Evolutionary conservation across 352 stramenopile genomes (phyloP), one percentile per base, ranked within the genome.

Genomic region (Phytophthora aleatoria): DNA sequence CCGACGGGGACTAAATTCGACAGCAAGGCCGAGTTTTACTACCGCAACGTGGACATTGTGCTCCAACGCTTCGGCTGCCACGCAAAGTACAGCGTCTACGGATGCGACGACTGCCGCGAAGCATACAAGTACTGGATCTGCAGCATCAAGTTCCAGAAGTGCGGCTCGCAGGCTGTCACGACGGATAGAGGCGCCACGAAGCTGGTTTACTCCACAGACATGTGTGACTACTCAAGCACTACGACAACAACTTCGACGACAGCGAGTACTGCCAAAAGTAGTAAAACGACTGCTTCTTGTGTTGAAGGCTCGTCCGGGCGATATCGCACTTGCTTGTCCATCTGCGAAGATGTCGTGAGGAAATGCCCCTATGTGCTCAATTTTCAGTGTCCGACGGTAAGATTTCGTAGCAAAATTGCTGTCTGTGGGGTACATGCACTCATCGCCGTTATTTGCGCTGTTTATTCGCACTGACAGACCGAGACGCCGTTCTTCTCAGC

Each of bases 61-160:
- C 73, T 95, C 28, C 81, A 89, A 61, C 83, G 85, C 38, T 95
- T 95, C 60, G 85, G 85, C 1, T 95, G 87, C 45, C 83, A 89
- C 55, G 81, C 73, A 43, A 87, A 85, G 58, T 95, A 94, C 69
- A 90, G 79, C 35, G 59, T 95, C 43, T 94, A 94, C 64, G 83
- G 69, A 47, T 94, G 87, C 49, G 85, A 93, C 30, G 81, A 94
- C 61, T 95, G 85, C 49, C 81, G 85, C 8, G 87, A 94, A 27
- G 87, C 87, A n/a, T 95, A 94, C 79, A 94, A 95, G 64, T 92
- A 95, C 68, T 95, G 85, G 85, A 72, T 95, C 56, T 95, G 83
- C 69, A 90, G 83, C 54, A 85, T 89, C 70, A 91, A 93, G 55
- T 92, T 95, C 61, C 86, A 92, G 39, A 81, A 85, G 31, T 93